Evolutionary conservation across 805 yeast species (phyloP).

Genomic region (Candida glaebosa): DNA sequence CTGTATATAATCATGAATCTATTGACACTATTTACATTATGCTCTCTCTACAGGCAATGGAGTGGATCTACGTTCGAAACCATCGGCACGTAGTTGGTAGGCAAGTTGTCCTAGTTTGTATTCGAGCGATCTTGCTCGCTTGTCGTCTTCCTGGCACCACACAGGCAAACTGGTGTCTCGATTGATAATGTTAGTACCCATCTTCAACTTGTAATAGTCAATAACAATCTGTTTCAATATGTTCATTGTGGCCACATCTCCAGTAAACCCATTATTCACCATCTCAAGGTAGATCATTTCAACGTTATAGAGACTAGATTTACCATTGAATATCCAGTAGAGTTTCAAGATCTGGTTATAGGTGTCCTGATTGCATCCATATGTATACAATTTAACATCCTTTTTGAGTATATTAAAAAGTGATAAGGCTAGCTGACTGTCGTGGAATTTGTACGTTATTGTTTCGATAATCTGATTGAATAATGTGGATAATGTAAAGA

Average conservation of each 20-base stretch:
- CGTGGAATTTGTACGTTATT: slow-evolving; percentile 22
- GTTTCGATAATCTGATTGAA: slow-evolving; percentile 29
- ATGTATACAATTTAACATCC: slow-evolving; percentile 30
- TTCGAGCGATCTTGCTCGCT: slow-evolving; percentile 23
- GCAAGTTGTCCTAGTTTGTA: slow-evolving; percentile 9
- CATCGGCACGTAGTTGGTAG: background rate
- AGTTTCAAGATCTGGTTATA: slow-evolving; percentile 36
- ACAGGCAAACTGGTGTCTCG: slow-evolving; percentile 22
- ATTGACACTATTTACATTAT: slow-evolving; percentile 4
- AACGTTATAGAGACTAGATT: slow-evolving; percentile 29
- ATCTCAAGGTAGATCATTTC: slow-evolving; percentile 35
- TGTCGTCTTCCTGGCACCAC: slow-evolving; percentile 38
- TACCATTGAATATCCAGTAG: slow-evolving; percentile 38
- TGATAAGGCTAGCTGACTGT: slow-evolving; percentile 34
- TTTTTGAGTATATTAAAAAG: slow-evolving; percentile 33
- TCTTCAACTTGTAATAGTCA: slow-evolving; percentile 32
- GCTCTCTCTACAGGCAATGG: slow-evolving; percentile 1
- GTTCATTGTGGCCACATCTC: slow-evolving; percentile 33
- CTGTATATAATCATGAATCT: background rate
- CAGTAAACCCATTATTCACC: slow-evolving; percentile 39
- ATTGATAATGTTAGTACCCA: slow-evolving; percentile 24
- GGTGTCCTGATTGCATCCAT: slow-evolving; percentile 38
- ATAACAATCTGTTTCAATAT: slow-evolving; percentile 31
- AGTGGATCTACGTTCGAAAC: background rate
- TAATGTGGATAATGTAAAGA: slow-evolving; percentile 32